Base-by-base conservation (phyloP, 2,329 filamentous ascomycete genomes). In the Botrytis byssoidea region DNA sequence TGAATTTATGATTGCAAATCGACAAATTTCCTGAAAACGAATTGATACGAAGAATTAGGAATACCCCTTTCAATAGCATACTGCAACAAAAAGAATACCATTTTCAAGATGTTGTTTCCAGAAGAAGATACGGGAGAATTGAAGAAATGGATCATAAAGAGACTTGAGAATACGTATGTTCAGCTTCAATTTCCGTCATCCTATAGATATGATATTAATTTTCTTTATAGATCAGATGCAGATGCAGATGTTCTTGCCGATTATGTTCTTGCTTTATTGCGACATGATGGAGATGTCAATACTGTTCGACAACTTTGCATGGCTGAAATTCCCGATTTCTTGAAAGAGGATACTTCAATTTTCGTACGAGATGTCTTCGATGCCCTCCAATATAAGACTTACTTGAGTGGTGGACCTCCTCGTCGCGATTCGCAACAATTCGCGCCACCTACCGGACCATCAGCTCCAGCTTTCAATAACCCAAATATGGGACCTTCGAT, bases 211-310 rank as follows among this genome's bases (percentile, higher is more conserved):
- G 25, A 35, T 46, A 46, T 46, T 73, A 65, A 73, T 48, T 29
- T 72, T 32, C 20, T 37, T 55, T 61, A 14, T 76, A 93, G 92
- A 71, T 93, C 92, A 42, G 92, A 95, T 79, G 92, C 92, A 69
- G 93, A 96, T 81, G 88, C 91, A 46, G 93, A 94, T 79, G 92
- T 95, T 8, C 89, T 96, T 4, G 93, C 92, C 65, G 93, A 96
- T 78, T 96, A 95, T 81, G 91, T 95, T n/a, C 86, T 95, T 75
- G 93, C 92, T 10, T 87, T 96, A 32, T 84, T 95, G 64, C 88
- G 89, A 72, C 90, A 92, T 75, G 91, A 94, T 76, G 91, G 91
- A 75, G 86, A 89, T 69, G 84, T 87, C 59, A 85, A 86, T n/a
- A 85, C 88, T 32, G 90, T 94, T 71, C 88, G 89, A 79, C 84